These are phyloP conservation scores for Chamaecrista fasciculata DNA, from an alignment of 306 rosid genomes.

Conservation along the genomic window DNA sequence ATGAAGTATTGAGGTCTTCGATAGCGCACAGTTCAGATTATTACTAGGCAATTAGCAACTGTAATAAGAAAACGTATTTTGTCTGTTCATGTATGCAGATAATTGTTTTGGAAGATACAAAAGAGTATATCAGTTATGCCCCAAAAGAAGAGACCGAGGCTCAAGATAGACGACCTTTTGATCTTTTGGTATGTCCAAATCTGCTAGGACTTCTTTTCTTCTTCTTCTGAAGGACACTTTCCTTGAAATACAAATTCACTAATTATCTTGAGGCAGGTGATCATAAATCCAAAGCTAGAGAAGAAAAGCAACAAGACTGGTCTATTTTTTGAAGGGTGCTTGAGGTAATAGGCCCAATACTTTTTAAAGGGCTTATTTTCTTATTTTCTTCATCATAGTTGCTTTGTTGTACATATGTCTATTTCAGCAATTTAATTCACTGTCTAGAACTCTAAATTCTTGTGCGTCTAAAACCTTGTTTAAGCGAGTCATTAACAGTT, in stretches of 20 bases:
- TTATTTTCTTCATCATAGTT: background rate
- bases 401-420: background rate
- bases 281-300: constrained; percentile 73
- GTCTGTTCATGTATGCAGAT: constrained; percentile 53
- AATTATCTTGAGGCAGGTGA: constrained; percentile 69
- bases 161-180: constrained; percentile 88
- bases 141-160: constrained; percentile 63
- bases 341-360: constrained; percentile 50
- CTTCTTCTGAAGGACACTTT: constrained; percentile 19
- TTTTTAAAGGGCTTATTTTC: background rate
- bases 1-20: background rate
- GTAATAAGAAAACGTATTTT: background rate
- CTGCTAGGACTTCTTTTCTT: background rate
- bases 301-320: constrained; percentile 80
- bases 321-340: constrained; percentile 88
- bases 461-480: background rate
- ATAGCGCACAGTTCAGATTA: background rate
- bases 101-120: constrained; percentile 85
- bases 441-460: no score
- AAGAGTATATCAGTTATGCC: constrained; percentile 71
- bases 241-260: constrained; percentile 38
- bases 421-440: background rate
- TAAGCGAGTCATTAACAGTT: background rate
- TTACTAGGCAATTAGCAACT: background rate
- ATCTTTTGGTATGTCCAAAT: constrained; percentile 79